A percentile compares a stretch with the other conserved stretches of the same genome.
phyloP scores from a whole-genome alignment of 768 basidiomycete species.

The Boletus fagicola region DNA sequence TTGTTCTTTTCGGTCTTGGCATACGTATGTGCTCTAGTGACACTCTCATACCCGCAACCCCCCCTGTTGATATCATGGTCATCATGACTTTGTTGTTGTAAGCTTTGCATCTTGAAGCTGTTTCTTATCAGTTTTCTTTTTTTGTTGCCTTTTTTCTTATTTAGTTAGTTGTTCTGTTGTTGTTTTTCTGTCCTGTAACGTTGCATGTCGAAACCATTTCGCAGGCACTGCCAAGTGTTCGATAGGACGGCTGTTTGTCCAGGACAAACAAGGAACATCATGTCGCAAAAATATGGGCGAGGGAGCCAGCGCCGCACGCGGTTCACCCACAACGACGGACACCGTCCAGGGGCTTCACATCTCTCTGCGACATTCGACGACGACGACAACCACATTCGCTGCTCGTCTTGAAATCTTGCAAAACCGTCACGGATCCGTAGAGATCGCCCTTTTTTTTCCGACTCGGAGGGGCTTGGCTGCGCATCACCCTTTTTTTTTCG shows the following conservation, averaged over 20 bases:
- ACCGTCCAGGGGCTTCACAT: conserved; percentile 10
- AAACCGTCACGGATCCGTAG: conserved; percentile 63
- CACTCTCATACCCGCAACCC: conserved; percentile 15
- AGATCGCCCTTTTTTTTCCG: conserved; percentile 48
- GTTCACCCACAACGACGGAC: conserved; percentile 25
- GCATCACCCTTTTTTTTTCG: conserved; percentile 3
- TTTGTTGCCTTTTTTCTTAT: not conserved
- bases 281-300: conserved; percentile 36
- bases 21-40: conserved; percentile 14
- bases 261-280: conserved; percentile 36
- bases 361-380: conserved; percentile 2
- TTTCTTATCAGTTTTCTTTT: not conserved
- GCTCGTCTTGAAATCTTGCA: conserved; percentile 53
- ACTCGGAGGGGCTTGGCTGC: not conserved
- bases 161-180: not conserved
- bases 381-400: not conserved
- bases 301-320: conserved; percentile 20
- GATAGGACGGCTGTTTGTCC: conserved; percentile 30
- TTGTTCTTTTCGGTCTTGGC: not conserved
- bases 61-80: conserved; percentile 2
- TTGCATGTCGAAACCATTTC: not conserved
- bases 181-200: not conserved
- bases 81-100: conserved; percentile 12
- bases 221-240: not conserved
- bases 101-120: conserved; percentile 1